Evolutionary conservation across 1,284 basidiomycete genomes (phyloP).

Genomic region (Pyrrhoderma lamaoense): DNA sequence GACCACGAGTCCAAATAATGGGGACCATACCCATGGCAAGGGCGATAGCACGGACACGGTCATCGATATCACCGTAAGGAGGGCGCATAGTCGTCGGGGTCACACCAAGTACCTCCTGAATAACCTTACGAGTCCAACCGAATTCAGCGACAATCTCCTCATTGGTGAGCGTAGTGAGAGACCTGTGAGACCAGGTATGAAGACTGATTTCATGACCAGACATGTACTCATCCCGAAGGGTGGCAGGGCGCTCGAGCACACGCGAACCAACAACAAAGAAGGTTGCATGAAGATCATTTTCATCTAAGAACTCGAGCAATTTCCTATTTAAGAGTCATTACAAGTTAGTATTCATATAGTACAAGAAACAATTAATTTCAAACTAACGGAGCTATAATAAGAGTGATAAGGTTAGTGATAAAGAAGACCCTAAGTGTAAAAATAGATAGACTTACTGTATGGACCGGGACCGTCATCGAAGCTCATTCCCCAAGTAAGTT

Average conservation of each 20-base stretch:
- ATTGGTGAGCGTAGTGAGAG: slow-evolving; percentile 77
- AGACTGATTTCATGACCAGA: slow-evolving; percentile 73
- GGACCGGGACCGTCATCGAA: slow-evolving; percentile 83
- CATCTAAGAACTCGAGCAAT: slow-evolving; percentile 61
- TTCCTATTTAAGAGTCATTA: slow-evolving; percentile 37
- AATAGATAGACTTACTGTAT: slow-evolving; percentile 53
- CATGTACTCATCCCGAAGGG: slow-evolving; percentile 83
- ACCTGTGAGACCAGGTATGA: slow-evolving; percentile 74
- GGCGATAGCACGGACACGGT: slow-evolving; percentile 83
- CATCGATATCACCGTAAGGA: slow-evolving; percentile 52
- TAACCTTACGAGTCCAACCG: slow-evolving; percentile 85
- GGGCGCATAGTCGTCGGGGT: slow-evolving; percentile 65
- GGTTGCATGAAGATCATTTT: slow-evolving; percentile 67
- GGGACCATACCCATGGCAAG: slow-evolving; percentile 76
- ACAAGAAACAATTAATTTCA: slow-evolving; percentile 22
- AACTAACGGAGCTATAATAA: slow-evolving; percentile 38
- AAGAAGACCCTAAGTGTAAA: slow-evolving; percentile 10
- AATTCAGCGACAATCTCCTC: slow-evolving; percentile 89
- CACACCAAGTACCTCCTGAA: slow-evolving; percentile 69
- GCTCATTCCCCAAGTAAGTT: slow-evolving; percentile 75
- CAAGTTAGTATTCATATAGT: background rate
- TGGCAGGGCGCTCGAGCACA: slow-evolving; percentile 70
- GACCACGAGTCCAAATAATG: slow-evolving; percentile 71
- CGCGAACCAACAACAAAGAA: slow-evolving; percentile 94
- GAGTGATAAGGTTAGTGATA: slow-evolving; percentile 11